Percentiles rank a stretch among this genome's conserved stretches.
Evolutionary conservation across 2,329 filamentous ascomycete genomes (phyloP).

Genomic region (Aspergillus japonicus): DNA sequence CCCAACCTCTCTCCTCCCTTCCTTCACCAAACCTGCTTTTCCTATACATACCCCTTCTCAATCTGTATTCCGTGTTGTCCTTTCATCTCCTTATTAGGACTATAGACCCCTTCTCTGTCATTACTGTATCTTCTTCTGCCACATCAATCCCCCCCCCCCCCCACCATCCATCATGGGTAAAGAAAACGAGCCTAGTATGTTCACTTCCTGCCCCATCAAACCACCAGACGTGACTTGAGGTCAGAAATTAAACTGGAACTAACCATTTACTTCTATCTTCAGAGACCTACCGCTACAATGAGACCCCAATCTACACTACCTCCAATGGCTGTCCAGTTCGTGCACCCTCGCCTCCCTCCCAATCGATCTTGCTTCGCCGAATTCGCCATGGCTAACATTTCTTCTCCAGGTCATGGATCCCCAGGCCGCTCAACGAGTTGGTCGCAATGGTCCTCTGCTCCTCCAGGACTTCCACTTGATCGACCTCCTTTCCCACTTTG

Average conservation of each 20-base stretch:
- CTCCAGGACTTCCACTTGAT: conserved; percentile 67
- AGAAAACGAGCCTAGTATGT: conserved; percentile 36
- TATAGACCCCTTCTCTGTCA: neutral
- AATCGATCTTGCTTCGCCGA: neutral
- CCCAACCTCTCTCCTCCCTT: neutral
- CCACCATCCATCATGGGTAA: conserved; percentile 33
- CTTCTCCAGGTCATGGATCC: conserved; percentile 49
- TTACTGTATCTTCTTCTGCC: neutral
- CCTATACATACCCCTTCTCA: neutral
- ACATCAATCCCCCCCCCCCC: neutral
- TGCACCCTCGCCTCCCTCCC: neutral
- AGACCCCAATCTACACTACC: conserved; percentile 59
- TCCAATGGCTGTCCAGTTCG: conserved; percentile 57
- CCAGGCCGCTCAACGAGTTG: conserved; percentile 54
- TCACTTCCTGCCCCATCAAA: neutral
- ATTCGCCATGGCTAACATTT: conserved; percentile 11
- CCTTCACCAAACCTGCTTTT: neutral
- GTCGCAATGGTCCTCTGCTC: conserved; percentile 58
- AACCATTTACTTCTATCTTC: neutral
- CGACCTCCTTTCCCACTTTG: conserved; percentile 54
- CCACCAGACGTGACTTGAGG: neutral
- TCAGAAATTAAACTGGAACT: neutral
- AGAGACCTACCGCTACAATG: conserved; percentile 53
- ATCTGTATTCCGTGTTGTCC: neutral
- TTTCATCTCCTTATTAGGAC: neutral